These are phyloP conservation scores for Gossypium schwendimanii DNA, from an alignment of 441 rosid genomes.

Conservation along the genomic window DNA sequence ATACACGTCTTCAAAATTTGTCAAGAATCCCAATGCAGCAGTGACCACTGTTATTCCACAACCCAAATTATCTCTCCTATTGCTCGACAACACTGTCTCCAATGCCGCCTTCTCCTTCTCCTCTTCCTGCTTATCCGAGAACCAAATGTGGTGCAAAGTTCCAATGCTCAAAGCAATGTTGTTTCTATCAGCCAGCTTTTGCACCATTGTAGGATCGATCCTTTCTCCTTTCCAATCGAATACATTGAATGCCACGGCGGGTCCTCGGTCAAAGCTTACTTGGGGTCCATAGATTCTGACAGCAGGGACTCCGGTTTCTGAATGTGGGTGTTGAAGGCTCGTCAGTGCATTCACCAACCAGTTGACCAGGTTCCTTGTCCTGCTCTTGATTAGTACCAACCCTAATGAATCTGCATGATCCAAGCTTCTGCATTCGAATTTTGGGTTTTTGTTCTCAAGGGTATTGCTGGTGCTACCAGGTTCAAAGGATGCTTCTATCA, in stretches of 20 bases:
- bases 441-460: neutral
- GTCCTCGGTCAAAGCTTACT: constrained; percentile 45
- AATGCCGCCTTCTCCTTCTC: constrained; percentile 21
- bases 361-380: constrained; percentile 53
- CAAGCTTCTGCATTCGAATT: constrained; percentile 45
- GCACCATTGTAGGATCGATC: constrained; percentile 61
- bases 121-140: constrained; percentile 33
- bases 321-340: constrained; percentile 62
- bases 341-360: constrained; percentile 67
- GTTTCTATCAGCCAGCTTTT: constrained; percentile 68
- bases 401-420: constrained; percentile 72
- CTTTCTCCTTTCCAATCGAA: constrained; percentile 82
- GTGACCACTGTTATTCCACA: constrained; percentile 50
- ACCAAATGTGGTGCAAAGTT: constrained; percentile 37
- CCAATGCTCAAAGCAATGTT: constrained; percentile 52
- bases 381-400: constrained; percentile 37
- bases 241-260: constrained; percentile 71
- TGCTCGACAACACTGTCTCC: constrained; percentile 13
- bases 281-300: constrained; percentile 75
- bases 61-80: constrained; percentile 15
- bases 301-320: constrained; percentile 31
- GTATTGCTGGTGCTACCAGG: neutral
- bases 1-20: constrained; percentile 68
- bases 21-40: constrained; percentile 57
- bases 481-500: constrained; percentile 13